phyloP scores from a whole-genome alignment of 1,284 basidiomycete species.

The Lignosus rhinocerotis region DNA sequence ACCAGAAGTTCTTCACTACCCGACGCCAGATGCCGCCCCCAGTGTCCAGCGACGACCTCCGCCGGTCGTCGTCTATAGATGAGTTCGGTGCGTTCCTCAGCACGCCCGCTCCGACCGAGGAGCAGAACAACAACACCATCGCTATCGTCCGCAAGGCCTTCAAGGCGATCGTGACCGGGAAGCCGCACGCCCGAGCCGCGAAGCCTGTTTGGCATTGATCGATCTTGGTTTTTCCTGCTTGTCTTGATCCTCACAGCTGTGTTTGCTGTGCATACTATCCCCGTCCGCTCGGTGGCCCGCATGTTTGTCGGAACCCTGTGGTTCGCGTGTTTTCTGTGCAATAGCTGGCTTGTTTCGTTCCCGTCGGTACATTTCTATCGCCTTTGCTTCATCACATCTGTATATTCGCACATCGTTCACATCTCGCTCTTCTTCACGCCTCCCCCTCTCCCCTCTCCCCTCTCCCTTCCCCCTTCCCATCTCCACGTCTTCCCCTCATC shows the following conservation, averaged over 20 bases:
- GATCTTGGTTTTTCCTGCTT: background rate
- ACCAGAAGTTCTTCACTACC: slow-evolving; percentile 51
- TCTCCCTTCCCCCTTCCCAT: background rate
- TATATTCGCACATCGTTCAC: slow-evolving; percentile 1
- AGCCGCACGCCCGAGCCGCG: slow-evolving; percentile 14
- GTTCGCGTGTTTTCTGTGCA: background rate
- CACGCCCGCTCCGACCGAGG: slow-evolving; percentile 24
- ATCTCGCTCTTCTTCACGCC: background rate
- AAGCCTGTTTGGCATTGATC: slow-evolving; percentile 23
- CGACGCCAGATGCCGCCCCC: slow-evolving; percentile 64
- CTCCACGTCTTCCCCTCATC: background rate
- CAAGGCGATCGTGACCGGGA: slow-evolving; percentile 43
- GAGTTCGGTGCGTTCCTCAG: slow-evolving; percentile 32
- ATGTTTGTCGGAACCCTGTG: background rate
- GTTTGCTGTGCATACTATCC: background rate
- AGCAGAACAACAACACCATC: slow-evolving; percentile 51
- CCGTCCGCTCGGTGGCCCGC: background rate
- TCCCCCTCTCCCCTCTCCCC: background rate
- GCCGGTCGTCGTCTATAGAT: slow-evolving; percentile 30
- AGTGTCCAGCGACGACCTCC: slow-evolving; percentile 60
- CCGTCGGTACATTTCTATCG: slow-evolving; percentile 10
- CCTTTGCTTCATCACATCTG: slow-evolving; percentile 6
- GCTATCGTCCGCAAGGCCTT: slow-evolving; percentile 64
- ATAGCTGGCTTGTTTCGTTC: slow-evolving; percentile 4
- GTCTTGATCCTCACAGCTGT: background rate